Evolutionary conservation across 257 asterid species (phyloP), one percentile per base, ranked within the genome.

Genomic region (Thymus quinquecostatus): DNA sequence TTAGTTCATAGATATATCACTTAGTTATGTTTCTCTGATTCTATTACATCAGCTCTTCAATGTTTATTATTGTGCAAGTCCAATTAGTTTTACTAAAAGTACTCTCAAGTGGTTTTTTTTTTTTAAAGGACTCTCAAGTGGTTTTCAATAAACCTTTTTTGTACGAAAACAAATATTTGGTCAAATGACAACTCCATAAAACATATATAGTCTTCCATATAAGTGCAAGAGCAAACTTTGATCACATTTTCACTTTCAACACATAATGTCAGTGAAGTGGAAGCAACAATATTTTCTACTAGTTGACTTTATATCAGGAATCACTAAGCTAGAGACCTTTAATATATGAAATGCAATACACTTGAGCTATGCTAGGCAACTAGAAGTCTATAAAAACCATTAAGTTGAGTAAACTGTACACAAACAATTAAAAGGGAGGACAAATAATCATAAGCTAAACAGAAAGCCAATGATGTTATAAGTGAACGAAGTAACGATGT

Each of bases 251-350:
- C 28, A 38, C 36, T n/a, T 28, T 34, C 6, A 38, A n/a, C 49
- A 29, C 45, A 12, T 12, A 29, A 48, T 32, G 41, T 38, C 41
- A 68, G 32, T 64, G 14, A 62, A 72, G 59, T 54, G 44, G 43
- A 3, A 41, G 29, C 6, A 41, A 13, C 8, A 0, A 38, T 38
- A 38, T 38, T 21, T 21, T 21, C 21, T 21, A 21, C 21, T 21
- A 21, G 21, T 21, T 21, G 21, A 21, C 21, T 21, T 21, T 12
- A 47, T 10, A 47, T n/a, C 55, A 49, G 29, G 55, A 49, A 49
- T 49, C 55, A 14, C 21, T 13, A 28, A 49, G 28, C 55, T n/a
- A 49, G 14, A 49, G 3, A 49, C 21, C 29, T 13, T 49, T 13
- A 28, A 4, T 49, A n/a, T 49, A 27, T n/a, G 29, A 7, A 49